These are phyloP conservation scores for Ceratobasidium papillatum DNA, from an alignment of 1,284 basidiomycete species.

Conservation along the genomic window DNA sequence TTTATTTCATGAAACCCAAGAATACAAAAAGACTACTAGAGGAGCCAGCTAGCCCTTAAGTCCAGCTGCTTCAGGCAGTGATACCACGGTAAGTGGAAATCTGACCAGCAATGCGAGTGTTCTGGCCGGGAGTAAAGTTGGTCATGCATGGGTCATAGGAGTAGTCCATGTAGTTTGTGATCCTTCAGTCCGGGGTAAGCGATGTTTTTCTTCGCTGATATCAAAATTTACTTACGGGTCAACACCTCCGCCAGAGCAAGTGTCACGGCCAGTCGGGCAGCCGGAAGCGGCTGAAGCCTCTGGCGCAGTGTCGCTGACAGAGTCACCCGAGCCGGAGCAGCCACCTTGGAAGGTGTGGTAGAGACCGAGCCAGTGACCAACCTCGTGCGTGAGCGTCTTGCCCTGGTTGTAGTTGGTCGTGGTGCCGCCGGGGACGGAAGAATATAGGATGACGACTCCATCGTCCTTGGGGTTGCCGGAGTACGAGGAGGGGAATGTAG, in stretches of 20 bases:
- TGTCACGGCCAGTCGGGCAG: slow-evolving; percentile 45
- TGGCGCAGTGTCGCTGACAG: slow-evolving; percentile 58
- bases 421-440: slow-evolving; percentile 49
- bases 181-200: neutral
- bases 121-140: slow-evolving; percentile 59
- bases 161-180: slow-evolving; percentile 41
- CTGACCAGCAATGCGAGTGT: slow-evolving; percentile 55
- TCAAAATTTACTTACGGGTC: slow-evolving; percentile 39
- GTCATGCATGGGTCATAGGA: slow-evolving; percentile 45
- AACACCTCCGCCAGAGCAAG: slow-evolving; percentile 41
- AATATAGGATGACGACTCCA: slow-evolving; percentile 48
- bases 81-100: slow-evolving; percentile 60
- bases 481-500: slow-evolving; percentile 42
- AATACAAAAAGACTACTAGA: neutral
- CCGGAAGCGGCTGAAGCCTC: slow-evolving; percentile 35
- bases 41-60: neutral
- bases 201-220: no score
- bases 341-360: slow-evolving; percentile 68
- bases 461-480: slow-evolving; percentile 45
- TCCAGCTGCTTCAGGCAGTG: slow-evolving; percentile 44
- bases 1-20: neutral
- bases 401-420: slow-evolving; percentile 40
- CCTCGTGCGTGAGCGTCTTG: slow-evolving; percentile 65
- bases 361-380: slow-evolving; percentile 58
- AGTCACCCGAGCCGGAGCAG: slow-evolving; percentile 59